Percentiles rank a stretch among this genome's conserved stretches.
phyloP scores from a whole-genome alignment of 2,329 filamentous ascomycete species.

The Xylariaceae sp. region DNA sequence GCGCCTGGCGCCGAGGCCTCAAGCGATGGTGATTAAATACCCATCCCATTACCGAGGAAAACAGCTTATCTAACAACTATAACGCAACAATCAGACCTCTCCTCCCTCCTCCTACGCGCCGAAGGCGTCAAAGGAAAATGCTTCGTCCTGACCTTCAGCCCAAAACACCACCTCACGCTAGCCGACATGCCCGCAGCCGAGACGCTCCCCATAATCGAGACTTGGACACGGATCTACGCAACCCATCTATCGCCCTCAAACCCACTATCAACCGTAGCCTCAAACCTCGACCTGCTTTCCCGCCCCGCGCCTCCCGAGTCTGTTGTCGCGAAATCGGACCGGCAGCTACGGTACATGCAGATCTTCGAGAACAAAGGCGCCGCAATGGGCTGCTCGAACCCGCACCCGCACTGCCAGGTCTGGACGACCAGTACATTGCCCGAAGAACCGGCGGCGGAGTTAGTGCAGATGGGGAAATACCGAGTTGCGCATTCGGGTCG shows the following conservation, averaged over 20 bases:
- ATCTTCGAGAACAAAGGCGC: slow-evolving; percentile 99
- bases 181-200: slow-evolving; percentile 77
- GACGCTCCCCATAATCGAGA: slow-evolving; percentile 78
- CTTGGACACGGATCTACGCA: slow-evolving; percentile 89
- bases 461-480: slow-evolving; percentile 76
- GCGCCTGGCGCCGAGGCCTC: slow-evolving; percentile 36
- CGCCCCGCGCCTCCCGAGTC: slow-evolving; percentile 35
- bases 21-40: slow-evolving; percentile 32
- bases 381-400: slow-evolving; percentile 98
- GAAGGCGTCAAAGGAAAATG: slow-evolving; percentile 90
- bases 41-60: neutral
- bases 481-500: slow-evolving; percentile 64
- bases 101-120: slow-evolving; percentile 73
- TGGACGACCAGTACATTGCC: slow-evolving; percentile 92
- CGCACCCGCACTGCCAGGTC: slow-evolving; percentile 93
- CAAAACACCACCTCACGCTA: slow-evolving; percentile 84
- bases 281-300: slow-evolving; percentile 35
- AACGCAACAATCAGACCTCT: slow-evolving; percentile 62
- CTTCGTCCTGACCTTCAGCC: slow-evolving; percentile 93
- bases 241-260: slow-evolving; percentile 71
- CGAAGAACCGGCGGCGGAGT: slow-evolving; percentile 80
- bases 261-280: slow-evolving; percentile 49
- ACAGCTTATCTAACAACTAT: neutral
- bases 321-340: slow-evolving; percentile 51
- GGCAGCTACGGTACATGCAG: slow-evolving; percentile 94